Conservation (phyloP, 208 protist genomes). For the Spongospora subterranea region DNA sequence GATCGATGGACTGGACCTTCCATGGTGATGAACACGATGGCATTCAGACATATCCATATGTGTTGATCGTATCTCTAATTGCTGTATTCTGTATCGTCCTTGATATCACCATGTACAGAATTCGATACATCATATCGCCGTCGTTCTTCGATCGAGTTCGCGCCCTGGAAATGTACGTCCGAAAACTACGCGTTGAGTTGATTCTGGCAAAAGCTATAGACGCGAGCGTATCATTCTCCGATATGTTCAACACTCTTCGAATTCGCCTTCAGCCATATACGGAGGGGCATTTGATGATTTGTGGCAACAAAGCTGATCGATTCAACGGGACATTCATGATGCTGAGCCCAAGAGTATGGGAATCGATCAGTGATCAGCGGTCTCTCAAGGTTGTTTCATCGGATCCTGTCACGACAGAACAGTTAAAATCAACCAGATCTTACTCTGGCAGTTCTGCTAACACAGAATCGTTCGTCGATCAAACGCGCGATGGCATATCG, state of each 20-base stretch:
- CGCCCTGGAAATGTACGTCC: neutral
- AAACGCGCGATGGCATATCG: slow-evolving; percentile 5
- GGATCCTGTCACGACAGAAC: neutral
- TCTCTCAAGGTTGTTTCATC: neutral
- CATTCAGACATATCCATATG: neutral
- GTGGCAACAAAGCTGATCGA: neutral
- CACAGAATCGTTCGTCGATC: neutral
- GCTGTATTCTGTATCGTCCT: neutral
- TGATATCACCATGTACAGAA: neutral
- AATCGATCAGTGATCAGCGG: neutral
- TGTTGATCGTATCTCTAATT: neutral
- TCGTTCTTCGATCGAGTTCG: neutral
- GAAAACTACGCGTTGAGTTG: neutral
- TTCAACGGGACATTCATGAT: slow-evolving; percentile 3
- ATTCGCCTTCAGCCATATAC: neutral
- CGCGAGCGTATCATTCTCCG: neutral
- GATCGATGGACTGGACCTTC: neutral
- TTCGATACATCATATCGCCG: neutral
- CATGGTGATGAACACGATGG: neutral
- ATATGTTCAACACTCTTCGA: neutral
- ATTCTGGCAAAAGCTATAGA: slow-evolving; percentile 8
- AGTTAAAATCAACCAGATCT: neutral
- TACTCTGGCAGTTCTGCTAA: neutral
- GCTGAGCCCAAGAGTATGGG: neutral
- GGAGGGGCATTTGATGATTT: neutral